phyloP scores from a whole-genome alignment of 495 filamentous ascomycete species.

The Hypomontagnella submonticulosa region DNA sequence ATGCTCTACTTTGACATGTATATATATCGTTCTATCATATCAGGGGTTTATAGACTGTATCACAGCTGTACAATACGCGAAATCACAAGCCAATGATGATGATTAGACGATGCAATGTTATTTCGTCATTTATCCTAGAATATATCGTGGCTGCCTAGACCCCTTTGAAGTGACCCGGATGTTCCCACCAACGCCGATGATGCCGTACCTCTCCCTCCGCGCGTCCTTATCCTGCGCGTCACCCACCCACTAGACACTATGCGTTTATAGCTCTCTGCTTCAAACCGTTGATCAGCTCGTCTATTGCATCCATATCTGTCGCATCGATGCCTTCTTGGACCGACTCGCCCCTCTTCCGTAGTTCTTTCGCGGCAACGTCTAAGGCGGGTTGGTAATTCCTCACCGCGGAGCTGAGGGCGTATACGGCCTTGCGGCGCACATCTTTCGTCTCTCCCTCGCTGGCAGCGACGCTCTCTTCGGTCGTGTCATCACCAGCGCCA shows the following conservation, averaged over 20 bases:
- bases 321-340: slow-evolving; percentile 68
- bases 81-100: slow-evolving; percentile 14
- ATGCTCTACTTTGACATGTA: slow-evolving; percentile 17
- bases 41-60: slow-evolving; percentile 26
- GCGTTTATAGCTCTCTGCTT: slow-evolving; percentile 60
- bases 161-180: slow-evolving; percentile 27
- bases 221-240: slow-evolving; percentile 2
- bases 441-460: slow-evolving; percentile 63
- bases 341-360: slow-evolving; percentile 63
- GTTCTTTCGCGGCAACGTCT: slow-evolving; percentile 68
- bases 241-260: slow-evolving; percentile 15
- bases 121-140: slow-evolving; percentile 2
- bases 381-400: slow-evolving; percentile 87
- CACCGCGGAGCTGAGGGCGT: slow-evolving; percentile 82
- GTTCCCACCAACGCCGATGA: slow-evolving; percentile 50
- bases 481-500: slow-evolving; percentile 9
- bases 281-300: slow-evolving; percentile 75
- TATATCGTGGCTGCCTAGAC: slow-evolving; percentile 22
- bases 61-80: slow-evolving; percentile 39
- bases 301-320: slow-evolving; percentile 84
- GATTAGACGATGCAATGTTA: slow-evolving; percentile 8
- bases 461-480: slow-evolving; percentile 14
- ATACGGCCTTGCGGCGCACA: slow-evolving; percentile 87
- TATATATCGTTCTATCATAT: slow-evolving; percentile 21
- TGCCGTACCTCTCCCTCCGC: slow-evolving; percentile 34